These are phyloP conservation scores for Saposhnikovia divaricata DNA, from an alignment of 129 eudicot genomes.

Conservation along the genomic window DNA sequence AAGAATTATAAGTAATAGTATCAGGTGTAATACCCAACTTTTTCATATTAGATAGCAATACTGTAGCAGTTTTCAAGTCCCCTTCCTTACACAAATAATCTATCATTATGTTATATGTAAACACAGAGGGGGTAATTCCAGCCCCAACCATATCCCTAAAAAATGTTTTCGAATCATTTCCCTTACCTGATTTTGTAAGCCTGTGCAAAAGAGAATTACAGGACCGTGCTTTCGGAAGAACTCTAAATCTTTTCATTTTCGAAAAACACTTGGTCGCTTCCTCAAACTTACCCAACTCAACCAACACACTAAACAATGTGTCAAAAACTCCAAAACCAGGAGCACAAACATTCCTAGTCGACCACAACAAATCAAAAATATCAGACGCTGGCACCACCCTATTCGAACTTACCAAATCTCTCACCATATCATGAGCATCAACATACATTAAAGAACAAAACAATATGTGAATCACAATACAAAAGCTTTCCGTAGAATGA, in stretches of 20 bases:
- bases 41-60: slow-evolving; percentile 59
- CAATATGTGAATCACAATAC: slow-evolving; percentile 70
- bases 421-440: slow-evolving; percentile 48
- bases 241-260: slow-evolving; percentile 52
- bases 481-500: slow-evolving; percentile 62
- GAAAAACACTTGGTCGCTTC: slow-evolving; percentile 64
- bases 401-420: slow-evolving; percentile 30
- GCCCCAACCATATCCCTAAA: slow-evolving; percentile 57
- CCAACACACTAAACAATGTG: slow-evolving; percentile 58
- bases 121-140: slow-evolving; percentile 57
- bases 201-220: slow-evolving; percentile 63
- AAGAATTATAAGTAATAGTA: slow-evolving; percentile 77
- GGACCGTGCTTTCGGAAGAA: slow-evolving; percentile 69
- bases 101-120: slow-evolving; percentile 80
- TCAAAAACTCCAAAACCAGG: slow-evolving; percentile 85
- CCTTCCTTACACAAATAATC: slow-evolving; percentile 68
- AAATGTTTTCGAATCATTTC: slow-evolving; percentile 37
- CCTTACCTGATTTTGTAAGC: slow-evolving; percentile 46
- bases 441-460: slow-evolving; percentile 55
- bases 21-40: slow-evolving; percentile 49
- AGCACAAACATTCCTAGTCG: slow-evolving; percentile 55
- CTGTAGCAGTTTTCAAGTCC: slow-evolving; percentile 48
- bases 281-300: slow-evolving; percentile 65
- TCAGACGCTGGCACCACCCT: slow-evolving; percentile 23
- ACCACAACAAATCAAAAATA: slow-evolving; percentile 67